Percentiles rank a stretch among this genome's conserved stretches.
These are phyloP conservation scores for Macaranga tanarius DNA, from an alignment of 441 rosid genomes.

Conservation along the genomic window DNA sequence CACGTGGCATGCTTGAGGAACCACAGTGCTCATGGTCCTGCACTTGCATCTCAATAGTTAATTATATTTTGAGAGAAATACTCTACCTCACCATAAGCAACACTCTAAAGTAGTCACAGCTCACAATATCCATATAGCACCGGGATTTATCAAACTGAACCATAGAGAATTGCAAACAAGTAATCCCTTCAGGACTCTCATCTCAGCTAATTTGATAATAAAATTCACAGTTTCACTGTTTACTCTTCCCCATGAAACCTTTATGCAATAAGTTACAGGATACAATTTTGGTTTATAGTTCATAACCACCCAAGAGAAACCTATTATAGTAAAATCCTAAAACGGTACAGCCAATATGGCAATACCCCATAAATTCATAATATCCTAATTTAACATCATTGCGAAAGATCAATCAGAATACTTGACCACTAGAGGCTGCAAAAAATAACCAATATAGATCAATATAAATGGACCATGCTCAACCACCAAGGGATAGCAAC, in stretches of 20 bases:
- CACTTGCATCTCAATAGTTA: not conserved
- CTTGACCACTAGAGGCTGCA: not conserved
- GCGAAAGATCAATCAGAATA: not conserved
- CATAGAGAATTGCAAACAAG: not conserved
- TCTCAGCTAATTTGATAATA: slow-evolving; percentile 5
- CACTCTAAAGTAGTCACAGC: not conserved
- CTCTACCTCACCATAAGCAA: not conserved
- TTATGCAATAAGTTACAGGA: too few species aligned
- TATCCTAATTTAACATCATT: not conserved
- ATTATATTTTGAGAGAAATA: not conserved
- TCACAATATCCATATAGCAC: not conserved
- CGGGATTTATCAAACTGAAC: not conserved
- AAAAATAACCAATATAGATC: not conserved
- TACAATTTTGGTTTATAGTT: not conserved
- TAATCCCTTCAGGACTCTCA: not conserved
- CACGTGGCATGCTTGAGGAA: not conserved
- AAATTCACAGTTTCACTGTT: not conserved
- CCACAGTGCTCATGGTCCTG: not conserved
- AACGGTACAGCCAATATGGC: not conserved
- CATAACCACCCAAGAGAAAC: not conserved
- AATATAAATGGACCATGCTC: not conserved
- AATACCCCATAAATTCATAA: not conserved
- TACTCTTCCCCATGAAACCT: too few species aligned
- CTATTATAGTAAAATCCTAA: not conserved
- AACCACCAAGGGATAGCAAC: not conserved